Evolutionary conservation across 352 stramenopile genomes (phyloP).

Genomic region (Aphanomyces astaci): DNA sequence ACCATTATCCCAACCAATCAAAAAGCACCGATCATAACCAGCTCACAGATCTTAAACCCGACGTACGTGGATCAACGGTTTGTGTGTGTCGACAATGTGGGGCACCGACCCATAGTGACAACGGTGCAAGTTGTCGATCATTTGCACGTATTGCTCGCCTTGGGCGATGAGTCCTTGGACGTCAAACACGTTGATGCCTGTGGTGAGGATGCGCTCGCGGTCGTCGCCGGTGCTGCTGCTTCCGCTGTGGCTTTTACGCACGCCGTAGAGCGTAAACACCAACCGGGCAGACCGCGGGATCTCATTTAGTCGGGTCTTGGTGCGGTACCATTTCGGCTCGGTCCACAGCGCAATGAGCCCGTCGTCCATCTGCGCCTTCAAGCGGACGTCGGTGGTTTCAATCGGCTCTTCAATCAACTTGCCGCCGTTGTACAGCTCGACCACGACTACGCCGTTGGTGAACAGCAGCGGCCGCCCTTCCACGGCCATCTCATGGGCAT

Average conservation of each 20-base stretch:
- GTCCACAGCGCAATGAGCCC: conserved; percentile 66
- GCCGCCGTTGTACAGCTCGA: conserved; percentile 69
- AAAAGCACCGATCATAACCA: neutral
- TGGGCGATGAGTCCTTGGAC: conserved; percentile 61
- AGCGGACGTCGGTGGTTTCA: conserved; percentile 57
- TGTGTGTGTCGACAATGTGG: conserved; percentile 55
- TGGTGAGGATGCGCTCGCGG: conserved; percentile 72
- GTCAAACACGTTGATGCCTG: conserved; percentile 74
- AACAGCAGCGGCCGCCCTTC: conserved; percentile 42
- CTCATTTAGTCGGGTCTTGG: conserved; percentile 61
- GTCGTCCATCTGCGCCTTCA: conserved; percentile 65
- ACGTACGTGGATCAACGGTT: conserved; percentile 52
- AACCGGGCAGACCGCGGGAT: conserved; percentile 68
- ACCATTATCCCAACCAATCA: neutral
- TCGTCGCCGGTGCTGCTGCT: conserved; percentile 30
- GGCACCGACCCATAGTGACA: conserved; percentile 63
- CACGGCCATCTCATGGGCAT: conserved; percentile 55
- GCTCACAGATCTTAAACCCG: no score
- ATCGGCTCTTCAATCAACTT: conserved; percentile 62
- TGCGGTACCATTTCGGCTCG: conserved; percentile 69
- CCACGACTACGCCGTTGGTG: conserved; percentile 61
- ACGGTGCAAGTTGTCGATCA: conserved; percentile 74
- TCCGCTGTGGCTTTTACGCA: conserved; percentile 40
- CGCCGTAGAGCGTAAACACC: conserved; percentile 59
- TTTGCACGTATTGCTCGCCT: conserved; percentile 61